Evolutionary conservation across 306 rosid species (phyloP).

Genomic region (Chamaecrista fasciculata): DNA sequence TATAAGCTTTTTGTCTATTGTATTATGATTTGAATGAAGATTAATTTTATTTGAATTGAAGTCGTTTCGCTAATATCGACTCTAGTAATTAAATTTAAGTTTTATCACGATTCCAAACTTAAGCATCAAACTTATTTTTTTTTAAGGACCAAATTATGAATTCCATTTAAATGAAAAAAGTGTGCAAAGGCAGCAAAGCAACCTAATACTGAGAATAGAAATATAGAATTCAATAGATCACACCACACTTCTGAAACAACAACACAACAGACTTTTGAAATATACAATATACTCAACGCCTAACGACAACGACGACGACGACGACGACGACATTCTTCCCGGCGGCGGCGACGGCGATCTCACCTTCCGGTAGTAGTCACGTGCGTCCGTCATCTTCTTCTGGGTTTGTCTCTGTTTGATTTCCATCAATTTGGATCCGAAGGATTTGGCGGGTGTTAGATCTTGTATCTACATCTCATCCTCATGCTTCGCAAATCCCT

Average conservation of each 20-base stretch:
- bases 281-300: background rate
- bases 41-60: too few relatives aligned
- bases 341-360: constrained; percentile 36
- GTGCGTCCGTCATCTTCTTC: background rate
- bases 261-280: background rate
- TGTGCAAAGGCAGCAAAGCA: too few relatives aligned
- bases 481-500: constrained; percentile 64
- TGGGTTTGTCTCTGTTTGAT: background rate
- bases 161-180: too few relatives aligned
- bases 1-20: too few relatives aligned
- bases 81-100: too few relatives aligned
- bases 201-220: too few relatives aligned
- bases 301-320: background rate
- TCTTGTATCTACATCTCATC: constrained; percentile 36
- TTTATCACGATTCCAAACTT: too few relatives aligned
- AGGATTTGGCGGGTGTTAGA: background rate
- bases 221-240: too few relatives aligned
- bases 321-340: background rate
- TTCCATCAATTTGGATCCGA: constrained; percentile 29
- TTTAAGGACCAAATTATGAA: too few relatives aligned
- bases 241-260: background rate
- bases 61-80: too few relatives aligned
- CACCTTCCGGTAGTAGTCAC: constrained; percentile 22
- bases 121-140: too few relatives aligned
- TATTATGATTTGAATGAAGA: too few relatives aligned